Percentiles rank a stretch among this genome's conserved stretches.
Conservation (phyloP, 495 filamentous ascomycete species). For the Penicillium antarcticum region DNA sequence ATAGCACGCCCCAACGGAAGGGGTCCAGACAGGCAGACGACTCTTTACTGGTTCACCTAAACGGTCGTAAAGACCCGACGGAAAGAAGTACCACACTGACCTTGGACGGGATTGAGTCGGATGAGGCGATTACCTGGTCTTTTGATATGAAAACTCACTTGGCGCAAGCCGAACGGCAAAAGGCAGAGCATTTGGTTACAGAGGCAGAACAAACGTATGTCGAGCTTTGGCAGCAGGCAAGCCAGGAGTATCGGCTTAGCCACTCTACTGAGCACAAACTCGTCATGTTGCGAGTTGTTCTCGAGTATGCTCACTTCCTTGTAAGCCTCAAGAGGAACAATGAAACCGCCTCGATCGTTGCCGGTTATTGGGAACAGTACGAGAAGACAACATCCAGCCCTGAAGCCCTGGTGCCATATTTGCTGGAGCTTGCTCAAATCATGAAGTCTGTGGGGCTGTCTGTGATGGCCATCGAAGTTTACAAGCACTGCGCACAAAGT, state of each 20-base stretch:
- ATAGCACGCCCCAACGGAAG: not conserved
- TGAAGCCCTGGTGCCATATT: slow-evolving; percentile 11
- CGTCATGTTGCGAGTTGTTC: slow-evolving; percentile 11
- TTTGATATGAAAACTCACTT: too few species aligned
- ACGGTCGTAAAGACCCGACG: slow-evolving; percentile 10
- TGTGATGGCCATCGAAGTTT: slow-evolving; percentile 14
- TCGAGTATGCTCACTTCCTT: slow-evolving; percentile 20
- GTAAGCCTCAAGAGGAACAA: slow-evolving; percentile 10
- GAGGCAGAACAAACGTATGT: slow-evolving; percentile 17
- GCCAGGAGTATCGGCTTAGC: slow-evolving; percentile 15
- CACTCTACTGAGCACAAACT: slow-evolving; percentile 18
- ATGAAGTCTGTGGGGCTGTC: slow-evolving; percentile 23
- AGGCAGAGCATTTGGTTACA: not conserved
- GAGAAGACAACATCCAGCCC: slow-evolving; percentile 14
- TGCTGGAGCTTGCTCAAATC: slow-evolving; percentile 15
- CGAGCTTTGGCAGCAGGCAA: slow-evolving; percentile 24
- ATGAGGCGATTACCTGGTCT: too few species aligned
- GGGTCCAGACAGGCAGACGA: slow-evolving; percentile 3
- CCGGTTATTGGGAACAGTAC: slow-evolving; percentile 21
- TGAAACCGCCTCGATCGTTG: slow-evolving; percentile 20
- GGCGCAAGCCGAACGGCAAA: not conserved
- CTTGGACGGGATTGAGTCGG: too few species aligned
- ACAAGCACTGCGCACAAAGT: slow-evolving; percentile 16
- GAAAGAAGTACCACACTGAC: not conserved
- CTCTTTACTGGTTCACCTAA: slow-evolving; percentile 20